Evolutionary conservation across 495 filamentous ascomycete species (phyloP).

Genomic region (Tuber umbilicatum): DNA sequence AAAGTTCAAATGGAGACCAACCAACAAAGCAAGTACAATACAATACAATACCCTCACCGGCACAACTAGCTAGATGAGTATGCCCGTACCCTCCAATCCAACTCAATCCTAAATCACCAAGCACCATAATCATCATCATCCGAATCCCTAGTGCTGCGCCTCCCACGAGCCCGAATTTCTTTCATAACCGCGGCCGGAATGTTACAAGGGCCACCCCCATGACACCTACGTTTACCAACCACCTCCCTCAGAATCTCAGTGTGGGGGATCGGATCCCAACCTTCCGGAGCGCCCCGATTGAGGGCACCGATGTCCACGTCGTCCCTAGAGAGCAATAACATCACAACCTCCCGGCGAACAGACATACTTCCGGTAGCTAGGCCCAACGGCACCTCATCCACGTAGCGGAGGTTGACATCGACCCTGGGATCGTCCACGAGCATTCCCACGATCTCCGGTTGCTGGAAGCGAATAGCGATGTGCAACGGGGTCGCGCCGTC

Average conservation of each 20-base stretch:
- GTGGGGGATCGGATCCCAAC: background rate
- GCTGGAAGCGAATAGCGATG: background rate
- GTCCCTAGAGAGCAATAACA: background rate
- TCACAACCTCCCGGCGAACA: background rate
- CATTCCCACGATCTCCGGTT: background rate
- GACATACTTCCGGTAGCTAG: background rate
- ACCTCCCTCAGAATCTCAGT: background rate
- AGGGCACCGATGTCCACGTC: background rate
- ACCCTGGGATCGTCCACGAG: background rate
- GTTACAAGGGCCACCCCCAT: background rate
- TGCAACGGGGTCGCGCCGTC: background rate
- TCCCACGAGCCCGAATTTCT: background rate
- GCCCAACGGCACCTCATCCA: background rate
- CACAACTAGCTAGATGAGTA: background rate
- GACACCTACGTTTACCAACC: background rate
- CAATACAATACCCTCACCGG: too few species aligned
- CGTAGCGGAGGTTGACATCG: background rate
- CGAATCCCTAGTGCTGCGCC: background rate
- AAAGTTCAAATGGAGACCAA: background rate
- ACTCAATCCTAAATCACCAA: conserved; percentile 1
- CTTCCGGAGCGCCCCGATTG: background rate
- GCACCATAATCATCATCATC: too few species aligned
- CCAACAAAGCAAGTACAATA: background rate
- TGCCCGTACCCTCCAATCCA: background rate
- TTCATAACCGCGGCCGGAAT: background rate